phyloP scores from a whole-genome alignment of 2,329 filamentous ascomycete species.

The Leptographium radiaticola region DNA sequence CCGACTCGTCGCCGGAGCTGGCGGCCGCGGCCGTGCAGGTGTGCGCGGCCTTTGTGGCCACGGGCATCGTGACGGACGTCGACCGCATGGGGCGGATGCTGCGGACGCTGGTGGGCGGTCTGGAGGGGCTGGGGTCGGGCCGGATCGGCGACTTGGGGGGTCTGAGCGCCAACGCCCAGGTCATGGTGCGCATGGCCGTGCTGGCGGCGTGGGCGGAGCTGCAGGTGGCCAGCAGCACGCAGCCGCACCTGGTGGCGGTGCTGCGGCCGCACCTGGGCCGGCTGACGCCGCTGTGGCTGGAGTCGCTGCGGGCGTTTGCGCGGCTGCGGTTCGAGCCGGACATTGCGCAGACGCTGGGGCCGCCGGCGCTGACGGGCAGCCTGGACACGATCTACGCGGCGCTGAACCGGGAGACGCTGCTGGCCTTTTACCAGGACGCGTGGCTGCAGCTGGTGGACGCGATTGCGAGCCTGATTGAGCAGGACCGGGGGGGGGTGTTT shows the following conservation, averaged over 20 bases:
- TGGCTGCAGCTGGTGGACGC: conserved; percentile 96
- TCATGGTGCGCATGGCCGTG: conserved; percentile 97
- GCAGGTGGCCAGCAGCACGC: conserved; percentile 87
- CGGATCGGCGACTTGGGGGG: conserved; percentile 88
- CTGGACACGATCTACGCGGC: conserved; percentile 91
- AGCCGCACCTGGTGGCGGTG: conserved; percentile 78
- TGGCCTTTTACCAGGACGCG: conserved; percentile 92
- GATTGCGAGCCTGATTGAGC: conserved; percentile 91
- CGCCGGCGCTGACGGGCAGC: conserved; percentile 68
- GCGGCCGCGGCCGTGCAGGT: conserved; percentile 95
- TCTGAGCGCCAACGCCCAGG: conserved; percentile 86
- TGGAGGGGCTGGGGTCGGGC: conserved; percentile 68
- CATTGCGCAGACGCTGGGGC: conserved; percentile 80
- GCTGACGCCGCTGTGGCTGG: conserved; percentile 85
- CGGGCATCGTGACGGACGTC: conserved; percentile 91
- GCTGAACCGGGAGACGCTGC: conserved; percentile 80
- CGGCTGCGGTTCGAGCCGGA: conserved; percentile 86
- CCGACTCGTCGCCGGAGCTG: conserved; percentile 88
- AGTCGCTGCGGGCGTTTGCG: conserved; percentile 86
- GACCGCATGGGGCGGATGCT: conserved; percentile 98
- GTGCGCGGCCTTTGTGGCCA: conserved; percentile 94
- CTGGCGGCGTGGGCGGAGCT: conserved; percentile 96
- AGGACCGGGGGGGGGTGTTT: conserved; percentile 96
- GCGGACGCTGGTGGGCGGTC: conserved; percentile 77
- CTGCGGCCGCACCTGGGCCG: conserved; percentile 81